Conservation (phyloP, 2,329 filamentous ascomycete genomes). For the Trichoderma arundinaceum region DNA sequence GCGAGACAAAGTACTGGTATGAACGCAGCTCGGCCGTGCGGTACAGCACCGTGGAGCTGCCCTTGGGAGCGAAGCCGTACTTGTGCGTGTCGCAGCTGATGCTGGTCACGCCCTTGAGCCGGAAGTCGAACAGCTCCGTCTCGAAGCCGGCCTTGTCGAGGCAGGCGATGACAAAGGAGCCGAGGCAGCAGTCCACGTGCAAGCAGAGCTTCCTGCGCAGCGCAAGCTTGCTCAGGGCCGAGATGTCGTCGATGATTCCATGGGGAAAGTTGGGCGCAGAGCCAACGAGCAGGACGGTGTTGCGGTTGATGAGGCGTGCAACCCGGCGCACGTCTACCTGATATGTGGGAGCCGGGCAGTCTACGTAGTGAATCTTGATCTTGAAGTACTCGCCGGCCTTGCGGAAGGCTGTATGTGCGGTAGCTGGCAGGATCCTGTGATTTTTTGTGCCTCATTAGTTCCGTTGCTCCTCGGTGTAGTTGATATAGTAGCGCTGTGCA, state of each 20-base stretch:
- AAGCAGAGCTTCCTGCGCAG: conserved; percentile 79
- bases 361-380: conserved; percentile 89
- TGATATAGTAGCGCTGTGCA: not conserved
- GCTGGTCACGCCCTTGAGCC: conserved; percentile 88
- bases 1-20: conserved; percentile 95
- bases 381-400: conserved; percentile 96
- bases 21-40: conserved; percentile 76
- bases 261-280: conserved; percentile 98
- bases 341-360: conserved; percentile 83
- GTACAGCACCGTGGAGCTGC: conserved; percentile 92
- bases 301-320: conserved; percentile 85
- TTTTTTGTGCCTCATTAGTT: not conserved
- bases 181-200: conserved; percentile 97
- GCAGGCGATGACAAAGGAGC: conserved; percentile 92
- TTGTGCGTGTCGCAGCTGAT: conserved; percentile 99
- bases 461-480: not conserved
- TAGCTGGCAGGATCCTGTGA: conserved; percentile 85
- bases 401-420: conserved; percentile 93
- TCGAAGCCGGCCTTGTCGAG: conserved; percentile 94
- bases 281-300: conserved; percentile 91
- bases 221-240: conserved; percentile 81
- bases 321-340: conserved; percentile 82
- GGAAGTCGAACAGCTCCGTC: conserved; percentile 88
- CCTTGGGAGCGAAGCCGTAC: conserved; percentile 98
- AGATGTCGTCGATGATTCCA: conserved; percentile 95